phyloP scores from a whole-genome alignment of 2,329 filamentous ascomycete species.

The Fusarium foetens region DNA sequence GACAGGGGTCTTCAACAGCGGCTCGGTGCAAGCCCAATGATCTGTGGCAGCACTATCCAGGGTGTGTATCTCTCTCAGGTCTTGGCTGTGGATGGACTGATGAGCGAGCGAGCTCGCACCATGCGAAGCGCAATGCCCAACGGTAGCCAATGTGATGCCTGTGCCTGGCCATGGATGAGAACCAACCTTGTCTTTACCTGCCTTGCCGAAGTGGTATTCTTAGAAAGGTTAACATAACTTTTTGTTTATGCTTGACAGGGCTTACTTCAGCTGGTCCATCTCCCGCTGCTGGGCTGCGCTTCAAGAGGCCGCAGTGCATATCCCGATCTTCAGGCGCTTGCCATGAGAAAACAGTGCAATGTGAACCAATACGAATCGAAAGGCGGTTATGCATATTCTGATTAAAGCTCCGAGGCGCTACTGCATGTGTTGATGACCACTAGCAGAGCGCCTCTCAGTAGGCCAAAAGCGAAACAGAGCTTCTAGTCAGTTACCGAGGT shows the following conservation, averaged over 20 bases:
- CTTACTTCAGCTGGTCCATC: constrained; percentile 24
- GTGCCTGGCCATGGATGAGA: constrained; percentile 32
- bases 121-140: constrained; percentile 29
- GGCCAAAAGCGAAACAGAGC: constrained; percentile 18
- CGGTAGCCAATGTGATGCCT: constrained; percentile 38
- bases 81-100: constrained; percentile 40
- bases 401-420: constrained; percentile 33
- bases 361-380: constrained; percentile 17
- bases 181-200: background rate
- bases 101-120: constrained; percentile 33
- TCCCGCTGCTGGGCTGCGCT: constrained; percentile 14
- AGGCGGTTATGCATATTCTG: constrained; percentile 28
- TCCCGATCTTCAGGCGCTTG: constrained; percentile 1
- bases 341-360: background rate
- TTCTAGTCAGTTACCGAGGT: background rate
- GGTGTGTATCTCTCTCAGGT: constrained; percentile 34
- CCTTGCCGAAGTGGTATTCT: constrained; percentile 23
- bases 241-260: constrained; percentile 43
- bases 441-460: constrained; percentile 24
- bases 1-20: constrained; percentile 32
- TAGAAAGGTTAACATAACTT: constrained; percentile 24
- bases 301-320: background rate
- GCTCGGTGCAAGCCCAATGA: constrained; percentile 32
- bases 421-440: constrained; percentile 21
- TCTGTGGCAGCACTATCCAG: constrained; percentile 19